These are phyloP conservation scores for Kodamaea derodonti DNA, from an alignment of 1,139 yeast species.

Conservation along the genomic window DNA sequence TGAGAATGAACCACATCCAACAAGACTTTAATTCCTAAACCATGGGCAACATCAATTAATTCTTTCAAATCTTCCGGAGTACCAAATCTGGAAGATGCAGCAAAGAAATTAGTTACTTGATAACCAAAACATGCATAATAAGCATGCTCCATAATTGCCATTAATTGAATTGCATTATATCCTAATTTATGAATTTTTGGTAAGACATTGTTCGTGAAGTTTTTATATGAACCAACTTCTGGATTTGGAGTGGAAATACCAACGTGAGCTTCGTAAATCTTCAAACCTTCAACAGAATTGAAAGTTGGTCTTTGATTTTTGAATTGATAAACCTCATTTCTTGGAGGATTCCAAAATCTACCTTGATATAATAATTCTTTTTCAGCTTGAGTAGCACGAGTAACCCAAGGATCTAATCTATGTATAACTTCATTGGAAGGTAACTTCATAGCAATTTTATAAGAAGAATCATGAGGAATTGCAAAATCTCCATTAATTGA, in stretches of 20 bases:
- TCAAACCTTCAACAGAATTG: conserved; percentile 43
- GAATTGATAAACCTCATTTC: conserved; percentile 48
- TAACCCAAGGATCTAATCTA: conserved; percentile 87
- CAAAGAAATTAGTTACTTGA: conserved; percentile 90
- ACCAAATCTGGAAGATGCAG: conserved; percentile 84
- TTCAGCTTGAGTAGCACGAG: conserved; percentile 71
- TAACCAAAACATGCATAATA: conserved; percentile 97
- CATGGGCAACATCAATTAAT: conserved; percentile 87
- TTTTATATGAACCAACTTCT: conserved; percentile 75
- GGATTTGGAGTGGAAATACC: conserved; percentile 94
- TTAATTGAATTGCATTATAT: conserved; percentile 87
- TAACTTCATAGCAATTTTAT: conserved; percentile 66
- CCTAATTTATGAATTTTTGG: conserved; percentile 86
- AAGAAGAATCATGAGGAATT: conserved; percentile 75
- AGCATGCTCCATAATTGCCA: conserved; percentile 99
- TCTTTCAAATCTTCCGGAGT: conserved; percentile 93
- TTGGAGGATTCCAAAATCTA: conserved; percentile 84
- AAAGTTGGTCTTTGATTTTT: conserved; percentile 59
- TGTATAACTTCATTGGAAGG: conserved; percentile 70
- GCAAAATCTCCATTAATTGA: conserved; percentile 56
- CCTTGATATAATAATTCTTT: conserved; percentile 61
- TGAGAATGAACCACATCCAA: conserved; percentile 95
- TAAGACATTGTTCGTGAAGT: conserved; percentile 72
- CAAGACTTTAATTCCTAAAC: conserved; percentile 78
- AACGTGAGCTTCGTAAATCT: conserved; percentile 92